Percentiles rank a stretch among this genome's conserved stretches.
These are phyloP conservation scores for Eucalyptus albens DNA, from an alignment of 345 rosid genomes.

Conservation along the genomic window DNA sequence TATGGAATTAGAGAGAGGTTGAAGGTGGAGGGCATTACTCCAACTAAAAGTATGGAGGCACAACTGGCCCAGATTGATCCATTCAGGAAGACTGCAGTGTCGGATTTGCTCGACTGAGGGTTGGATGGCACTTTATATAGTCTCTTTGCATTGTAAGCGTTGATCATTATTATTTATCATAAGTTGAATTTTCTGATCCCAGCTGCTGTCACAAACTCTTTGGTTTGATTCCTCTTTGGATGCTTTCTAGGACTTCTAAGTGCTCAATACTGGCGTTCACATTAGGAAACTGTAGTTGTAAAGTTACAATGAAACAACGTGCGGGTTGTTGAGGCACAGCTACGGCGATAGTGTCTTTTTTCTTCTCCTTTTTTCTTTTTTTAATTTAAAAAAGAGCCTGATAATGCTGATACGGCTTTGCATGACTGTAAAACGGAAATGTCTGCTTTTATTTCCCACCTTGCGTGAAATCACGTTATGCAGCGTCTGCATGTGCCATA, in stretches of 20 bases:
- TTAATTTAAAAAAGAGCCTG: background rate
- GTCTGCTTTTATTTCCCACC: background rate
- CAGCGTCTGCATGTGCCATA: background rate
- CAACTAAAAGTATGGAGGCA: slow-evolving; percentile 39
- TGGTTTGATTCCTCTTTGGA: background rate
- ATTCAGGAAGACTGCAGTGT: slow-evolving; percentile 67
- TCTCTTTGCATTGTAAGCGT: background rate
- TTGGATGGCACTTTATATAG: background rate
- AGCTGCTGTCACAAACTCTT: background rate
- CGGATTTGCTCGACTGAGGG: slow-evolving; percentile 60
- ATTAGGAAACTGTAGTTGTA: background rate
- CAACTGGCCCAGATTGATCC: slow-evolving; percentile 53
- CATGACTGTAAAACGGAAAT: background rate
- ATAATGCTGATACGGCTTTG: background rate
- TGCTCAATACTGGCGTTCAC: background rate
- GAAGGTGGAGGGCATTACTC: slow-evolving; percentile 70
- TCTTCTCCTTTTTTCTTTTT: too few relatives aligned
- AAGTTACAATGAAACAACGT: background rate
- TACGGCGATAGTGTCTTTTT: background rate
- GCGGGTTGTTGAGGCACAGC: background rate
- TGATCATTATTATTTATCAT: background rate
- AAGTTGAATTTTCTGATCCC: background rate
- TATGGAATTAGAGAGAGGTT: slow-evolving; percentile 86
- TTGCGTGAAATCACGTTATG: background rate
- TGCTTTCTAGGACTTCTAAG: background rate